Base-by-base conservation (phyloP, 805 yeast genomes). In the Saturnispora sanitii region DNA sequence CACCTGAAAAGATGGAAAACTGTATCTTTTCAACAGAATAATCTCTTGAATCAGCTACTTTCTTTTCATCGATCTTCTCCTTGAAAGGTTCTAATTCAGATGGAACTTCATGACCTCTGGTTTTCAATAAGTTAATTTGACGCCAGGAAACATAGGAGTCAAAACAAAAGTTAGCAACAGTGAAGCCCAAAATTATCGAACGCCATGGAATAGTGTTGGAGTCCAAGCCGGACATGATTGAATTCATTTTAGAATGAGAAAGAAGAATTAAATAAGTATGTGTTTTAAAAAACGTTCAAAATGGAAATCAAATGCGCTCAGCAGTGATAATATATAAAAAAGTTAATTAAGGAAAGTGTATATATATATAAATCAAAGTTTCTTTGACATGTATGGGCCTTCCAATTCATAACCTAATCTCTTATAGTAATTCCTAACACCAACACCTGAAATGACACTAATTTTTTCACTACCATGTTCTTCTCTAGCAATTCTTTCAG, bases 341-440 rank as follows among this genome's bases (percentile, higher is more conserved):
- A 23, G 9, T 23, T 11, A 7, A 23, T 7, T 7, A 23, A 23
- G 9, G 11, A 23, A 23, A 23, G 9, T 22, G 26, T 16, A 7
- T 20, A 9, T 15, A 7, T 4, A 15, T 5, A 15, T 18, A 20
- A 20, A 16, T 18, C 33, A 37, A 33, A 40, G 16, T 19, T 18
- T 21, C 25, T 82, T 92, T n/a, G 97, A 88, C 98, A 92, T 92
- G 62, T 72, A 92, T 13, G 97, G 97, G 2, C 98, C 98, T 55
- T 92, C 98, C 46, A 92, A 67, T 48, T 71, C 74, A 62, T 92
- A 92, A 4, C 98, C 98, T 46, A 92, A 68, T 54, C 85, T 82
- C 15, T 86, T 90, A 54, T 92, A 92, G 64, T 92, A 92, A 59
- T 90, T 92, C 58, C 98, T 74, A 29, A 92, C 98, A 49, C 98